These are phyloP conservation scores for Lyophyllum atratum DNA, from an alignment of 768 basidiomycete species.

Conservation along the genomic window DNA sequence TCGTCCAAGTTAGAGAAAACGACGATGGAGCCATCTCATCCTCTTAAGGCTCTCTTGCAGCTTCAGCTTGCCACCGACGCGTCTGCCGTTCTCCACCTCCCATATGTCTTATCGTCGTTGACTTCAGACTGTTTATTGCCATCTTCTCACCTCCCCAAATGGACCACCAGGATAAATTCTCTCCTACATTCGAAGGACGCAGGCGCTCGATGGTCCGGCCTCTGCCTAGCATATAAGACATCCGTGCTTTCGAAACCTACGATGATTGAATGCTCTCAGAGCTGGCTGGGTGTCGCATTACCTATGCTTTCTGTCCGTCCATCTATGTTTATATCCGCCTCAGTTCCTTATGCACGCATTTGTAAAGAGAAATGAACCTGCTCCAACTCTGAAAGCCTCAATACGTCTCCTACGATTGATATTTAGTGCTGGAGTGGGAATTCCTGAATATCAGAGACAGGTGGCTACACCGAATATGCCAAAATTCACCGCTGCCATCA, in stretches of 20 bases:
- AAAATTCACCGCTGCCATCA: slow-evolving; percentile 65
- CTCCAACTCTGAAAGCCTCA: slow-evolving; percentile 59
- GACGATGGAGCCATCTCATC: slow-evolving; percentile 36
- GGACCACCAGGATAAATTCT: slow-evolving; percentile 72
- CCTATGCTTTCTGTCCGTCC: slow-evolving; percentile 71
- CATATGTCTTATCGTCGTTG: slow-evolving; percentile 59
- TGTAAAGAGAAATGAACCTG: slow-evolving; percentile 67
- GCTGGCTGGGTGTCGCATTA: slow-evolving; percentile 68
- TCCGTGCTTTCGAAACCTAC: slow-evolving; percentile 55
- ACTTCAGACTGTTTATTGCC: slow-evolving; percentile 53
- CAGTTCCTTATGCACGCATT: slow-evolving; percentile 23
- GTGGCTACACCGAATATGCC: slow-evolving; percentile 69
- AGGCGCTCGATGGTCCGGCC: slow-evolving; percentile 79
- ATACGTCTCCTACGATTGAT: slow-evolving; percentile 66
- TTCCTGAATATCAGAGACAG: slow-evolving; percentile 84
- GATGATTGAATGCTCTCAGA: slow-evolving; percentile 71
- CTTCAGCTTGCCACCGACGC: slow-evolving; percentile 72
- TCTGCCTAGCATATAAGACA: slow-evolving; percentile 72
- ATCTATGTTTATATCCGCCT: slow-evolving; percentile 20
- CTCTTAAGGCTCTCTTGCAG: slow-evolving; percentile 66
- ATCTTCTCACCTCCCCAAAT: slow-evolving; percentile 72
- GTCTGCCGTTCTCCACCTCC: slow-evolving; percentile 57
- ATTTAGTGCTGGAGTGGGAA: slow-evolving; percentile 57
- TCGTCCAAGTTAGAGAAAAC: slow-evolving; percentile 2
- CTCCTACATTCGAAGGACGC: slow-evolving; percentile 77